Conservation (phyloP, 75 land plant species). For the Gnetum montanum region DNA sequence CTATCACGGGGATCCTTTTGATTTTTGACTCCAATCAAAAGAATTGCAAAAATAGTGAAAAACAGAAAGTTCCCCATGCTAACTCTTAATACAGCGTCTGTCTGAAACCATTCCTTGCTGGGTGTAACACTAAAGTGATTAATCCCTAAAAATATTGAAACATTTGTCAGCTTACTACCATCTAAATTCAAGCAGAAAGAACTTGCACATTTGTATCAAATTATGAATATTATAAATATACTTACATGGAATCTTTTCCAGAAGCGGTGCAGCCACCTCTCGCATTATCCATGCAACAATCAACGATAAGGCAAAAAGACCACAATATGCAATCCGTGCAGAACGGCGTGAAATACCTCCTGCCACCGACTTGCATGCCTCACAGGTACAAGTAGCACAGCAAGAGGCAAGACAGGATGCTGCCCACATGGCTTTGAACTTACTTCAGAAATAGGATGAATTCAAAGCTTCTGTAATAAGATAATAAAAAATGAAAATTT, state of each 20-base stretch:
- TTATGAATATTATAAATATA: background rate
- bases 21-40: constrained; percentile 98
- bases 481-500: no score
- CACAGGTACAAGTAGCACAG: constrained; percentile 63
- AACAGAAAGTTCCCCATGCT: constrained; percentile 93
- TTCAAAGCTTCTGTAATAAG: no score
- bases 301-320: constrained; percentile 72
- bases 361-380: constrained; percentile 69
- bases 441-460: background rate
- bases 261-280: constrained; percentile 62
- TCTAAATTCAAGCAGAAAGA: background rate
- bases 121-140: constrained; percentile 46
- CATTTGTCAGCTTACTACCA: constrained; percentile 2
- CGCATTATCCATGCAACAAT: constrained; percentile 76
- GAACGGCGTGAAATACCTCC: constrained; percentile 67
- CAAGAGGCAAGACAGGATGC: constrained; percentile 61
- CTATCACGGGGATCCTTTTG: constrained; percentile 84
- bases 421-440: constrained; percentile 42
- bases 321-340: constrained; percentile 86
- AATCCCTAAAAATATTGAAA: constrained; percentile 69
- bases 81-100: constrained; percentile 82
- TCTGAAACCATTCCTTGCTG: constrained; percentile 72
- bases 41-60: constrained; percentile 53
- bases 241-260: constrained; percentile 73
- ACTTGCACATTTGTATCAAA: background rate